Conservation (phyloP, 106 monocot genomes). For the Vanilla planifolia region DNA sequence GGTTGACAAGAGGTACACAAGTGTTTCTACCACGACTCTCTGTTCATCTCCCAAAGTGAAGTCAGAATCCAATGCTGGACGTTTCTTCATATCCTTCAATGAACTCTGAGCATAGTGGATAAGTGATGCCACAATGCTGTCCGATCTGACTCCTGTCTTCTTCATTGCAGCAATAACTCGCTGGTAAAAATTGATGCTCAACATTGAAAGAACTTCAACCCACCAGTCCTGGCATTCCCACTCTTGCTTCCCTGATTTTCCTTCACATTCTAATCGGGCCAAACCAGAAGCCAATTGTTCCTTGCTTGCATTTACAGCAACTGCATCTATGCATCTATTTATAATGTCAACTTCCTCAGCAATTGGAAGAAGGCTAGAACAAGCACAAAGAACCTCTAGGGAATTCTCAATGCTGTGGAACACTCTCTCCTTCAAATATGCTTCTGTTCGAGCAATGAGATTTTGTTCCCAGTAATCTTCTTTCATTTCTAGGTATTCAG, state of each 20-base stretch:
- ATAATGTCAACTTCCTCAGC: slow-evolving; percentile 66
- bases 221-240: slow-evolving; percentile 70
- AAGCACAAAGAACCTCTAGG: slow-evolving; percentile 56
- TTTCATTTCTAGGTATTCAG: slow-evolving; percentile 86
- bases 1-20: slow-evolving; percentile 51
- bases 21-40: slow-evolving; percentile 49
- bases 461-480: slow-evolving; percentile 75
- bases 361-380: slow-evolving; percentile 42
- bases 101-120: slow-evolving; percentile 78
- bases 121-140: slow-evolving; percentile 58
- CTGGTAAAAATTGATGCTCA: slow-evolving; percentile 60
- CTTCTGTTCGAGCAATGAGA: slow-evolving; percentile 58
- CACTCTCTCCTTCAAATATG: slow-evolving; percentile 64
- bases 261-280: slow-evolving; percentile 49
- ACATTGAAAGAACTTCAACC: slow-evolving; percentile 68
- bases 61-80: slow-evolving; percentile 36
- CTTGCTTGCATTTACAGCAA: slow-evolving; percentile 69
- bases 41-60: slow-evolving; percentile 45
- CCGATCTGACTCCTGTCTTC: slow-evolving; percentile 70
- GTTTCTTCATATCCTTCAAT: slow-evolving; percentile 45
- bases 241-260: slow-evolving; percentile 36
- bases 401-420: slow-evolving; percentile 77
- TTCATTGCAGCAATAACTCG: slow-evolving; percentile 71
- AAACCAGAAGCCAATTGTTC: slow-evolving; percentile 80
- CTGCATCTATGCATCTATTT: slow-evolving; percentile 61